phyloP scores from a whole-genome alignment of 768 basidiomycete species.

The Podaxis sp. region DNA sequence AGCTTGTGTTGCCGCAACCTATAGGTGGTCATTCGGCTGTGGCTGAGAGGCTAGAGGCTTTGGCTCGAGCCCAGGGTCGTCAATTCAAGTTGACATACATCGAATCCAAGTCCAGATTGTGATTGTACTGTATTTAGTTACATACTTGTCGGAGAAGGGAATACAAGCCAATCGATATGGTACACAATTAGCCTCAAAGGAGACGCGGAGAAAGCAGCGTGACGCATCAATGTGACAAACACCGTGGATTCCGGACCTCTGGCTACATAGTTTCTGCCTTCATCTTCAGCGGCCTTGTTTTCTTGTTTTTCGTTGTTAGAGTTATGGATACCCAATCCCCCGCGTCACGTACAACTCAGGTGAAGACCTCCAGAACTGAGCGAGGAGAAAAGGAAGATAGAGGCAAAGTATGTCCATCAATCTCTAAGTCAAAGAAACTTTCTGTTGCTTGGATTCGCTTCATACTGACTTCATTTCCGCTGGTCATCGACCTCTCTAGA shows the following conservation, averaged over 20 bases:
- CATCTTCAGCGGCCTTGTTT: not conserved
- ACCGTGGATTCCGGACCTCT: no score
- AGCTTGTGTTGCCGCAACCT: not conserved
- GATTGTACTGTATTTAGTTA: not conserved
- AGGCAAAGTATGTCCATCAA: constrained; percentile 10
- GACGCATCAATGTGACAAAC: no score
- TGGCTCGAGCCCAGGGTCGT: not conserved
- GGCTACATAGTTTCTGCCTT: not conserved
- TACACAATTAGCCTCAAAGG: no score
- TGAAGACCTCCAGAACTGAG: not conserved
- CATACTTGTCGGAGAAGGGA: no score
- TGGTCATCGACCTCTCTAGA: not conserved
- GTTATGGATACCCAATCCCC: not conserved
- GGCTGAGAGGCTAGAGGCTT: not conserved
- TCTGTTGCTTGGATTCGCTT: not conserved
- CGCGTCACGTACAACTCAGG: not conserved
- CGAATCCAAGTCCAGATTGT: not conserved
- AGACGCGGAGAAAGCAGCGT: no score
- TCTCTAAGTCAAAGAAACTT: constrained; percentile 4
- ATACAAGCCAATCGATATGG: no score
- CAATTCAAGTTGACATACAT: not conserved
- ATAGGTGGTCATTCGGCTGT: not conserved
- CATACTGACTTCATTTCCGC: not conserved
- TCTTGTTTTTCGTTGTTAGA: not conserved
- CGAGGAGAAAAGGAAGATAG: constrained; percentile 13